These are phyloP conservation scores for Chloris gayana DNA, from an alignment of 176 grass and related monocot genomes.

Conservation along the genomic window DNA sequence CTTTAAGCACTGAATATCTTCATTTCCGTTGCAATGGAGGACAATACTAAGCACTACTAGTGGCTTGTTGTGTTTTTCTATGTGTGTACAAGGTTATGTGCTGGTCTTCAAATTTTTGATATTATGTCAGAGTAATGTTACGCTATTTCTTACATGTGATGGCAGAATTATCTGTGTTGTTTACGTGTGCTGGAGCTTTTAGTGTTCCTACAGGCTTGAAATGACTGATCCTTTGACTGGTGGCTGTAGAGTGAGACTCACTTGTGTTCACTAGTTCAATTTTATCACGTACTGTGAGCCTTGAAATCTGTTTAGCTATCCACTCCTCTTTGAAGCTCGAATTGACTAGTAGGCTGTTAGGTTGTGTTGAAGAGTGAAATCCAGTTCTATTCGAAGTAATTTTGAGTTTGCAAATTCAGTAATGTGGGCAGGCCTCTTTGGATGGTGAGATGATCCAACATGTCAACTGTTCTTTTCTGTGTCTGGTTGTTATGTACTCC, in stretches of 20 bases:
- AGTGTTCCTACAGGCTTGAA: neutral
- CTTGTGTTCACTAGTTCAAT: neutral
- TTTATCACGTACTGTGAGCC: neutral
- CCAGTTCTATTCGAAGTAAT: too few relatives aligned
- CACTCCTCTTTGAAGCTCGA: too few relatives aligned
- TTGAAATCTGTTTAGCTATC: neutral
- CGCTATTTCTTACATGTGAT: neutral
- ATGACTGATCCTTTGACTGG: neutral
- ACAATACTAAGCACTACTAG: neutral
- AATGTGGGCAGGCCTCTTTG: too few relatives aligned
- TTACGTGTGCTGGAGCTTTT: neutral
- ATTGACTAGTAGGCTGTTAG: too few relatives aligned
- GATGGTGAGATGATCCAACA: too few relatives aligned
- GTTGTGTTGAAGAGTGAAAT: too few relatives aligned
- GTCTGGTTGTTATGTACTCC: too few relatives aligned
- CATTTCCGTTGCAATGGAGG: neutral
- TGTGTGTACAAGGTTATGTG: too few relatives aligned
- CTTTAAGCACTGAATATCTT: neutral
- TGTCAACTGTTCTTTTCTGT: too few relatives aligned
- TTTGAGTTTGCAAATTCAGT: too few relatives aligned
- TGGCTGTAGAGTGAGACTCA: neutral
- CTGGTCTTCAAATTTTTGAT: too few relatives aligned
- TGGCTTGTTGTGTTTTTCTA: neutral
- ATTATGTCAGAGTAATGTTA: neutral
- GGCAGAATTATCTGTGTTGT: too few relatives aligned